Evolutionary conservation across 345 rosid species (phyloP).

Genomic region (Garcia nutans): DNA sequence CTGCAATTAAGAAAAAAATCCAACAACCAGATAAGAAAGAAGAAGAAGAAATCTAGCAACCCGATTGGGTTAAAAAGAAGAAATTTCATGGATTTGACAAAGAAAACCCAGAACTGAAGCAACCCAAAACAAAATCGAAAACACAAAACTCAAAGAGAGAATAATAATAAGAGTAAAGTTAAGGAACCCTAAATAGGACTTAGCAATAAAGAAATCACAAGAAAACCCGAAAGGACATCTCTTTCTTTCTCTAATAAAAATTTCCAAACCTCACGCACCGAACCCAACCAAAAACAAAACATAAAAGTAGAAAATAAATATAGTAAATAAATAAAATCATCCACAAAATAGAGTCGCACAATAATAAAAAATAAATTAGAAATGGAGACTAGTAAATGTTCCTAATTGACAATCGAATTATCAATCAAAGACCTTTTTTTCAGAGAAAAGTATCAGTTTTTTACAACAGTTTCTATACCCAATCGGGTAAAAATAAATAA

Average conservation of each 20-base stretch:
- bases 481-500: conserved; percentile 28
- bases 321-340: conserved; percentile 24
- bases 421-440: conserved; percentile 25
- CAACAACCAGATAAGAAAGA: conserved; percentile 24
- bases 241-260: conserved; percentile 38
- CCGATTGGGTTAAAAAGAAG: conserved; percentile 9
- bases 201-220: conserved; percentile 32
- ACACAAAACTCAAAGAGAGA: conserved; percentile 16
- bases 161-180: conserved; percentile 23
- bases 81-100: conserved; percentile 17
- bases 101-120: conserved; percentile 10
- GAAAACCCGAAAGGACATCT: conserved; percentile 34
- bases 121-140: conserved; percentile 12
- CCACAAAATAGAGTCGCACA: conserved; percentile 33
- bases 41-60: conserved; percentile 13
- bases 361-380: conserved; percentile 36
- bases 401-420: conserved; percentile 20
- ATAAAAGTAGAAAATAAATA: conserved; percentile 13
- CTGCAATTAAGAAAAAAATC: conserved; percentile 21
- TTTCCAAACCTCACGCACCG: conserved; percentile 25
- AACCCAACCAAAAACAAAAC: conserved; percentile 22
- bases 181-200: conserved; percentile 36
- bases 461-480: conserved; percentile 38
- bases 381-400: conserved; percentile 19
- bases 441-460: conserved; percentile 28